Base-by-base conservation (phyloP, 345 rosid species). In the Eutrema heterophyllum region DNA sequence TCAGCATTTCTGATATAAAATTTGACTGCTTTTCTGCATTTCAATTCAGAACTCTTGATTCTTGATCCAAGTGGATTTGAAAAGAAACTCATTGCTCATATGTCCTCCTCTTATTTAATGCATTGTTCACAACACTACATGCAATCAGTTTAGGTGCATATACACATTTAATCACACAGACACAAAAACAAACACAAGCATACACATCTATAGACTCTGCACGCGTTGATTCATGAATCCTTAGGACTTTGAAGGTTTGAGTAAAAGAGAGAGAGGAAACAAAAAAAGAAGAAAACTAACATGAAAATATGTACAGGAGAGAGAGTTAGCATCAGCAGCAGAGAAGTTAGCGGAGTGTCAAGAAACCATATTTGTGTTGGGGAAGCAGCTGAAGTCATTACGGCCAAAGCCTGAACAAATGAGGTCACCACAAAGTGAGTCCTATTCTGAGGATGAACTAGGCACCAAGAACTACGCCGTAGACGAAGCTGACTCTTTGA, bases 331-430 rank as follows among this genome's bases (percentile, higher is more conserved):
- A 3, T 87, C 98, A 41, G 97, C 98, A 9, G 89, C 98, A 7
- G 97, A 88, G 86, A 94, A 90, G 85, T 81, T 91, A 71, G 93
- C 93, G 0, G 96, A 89, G 82, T 94, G 98, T 78, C 98, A 94
- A 66, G 93, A 94, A 81, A 94, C 98, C 40, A 91, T 94, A 80
- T 86, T 86, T 81, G 87, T 94, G 57, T 86, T 94, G 1, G 97
- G 97, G 62, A 91, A 85, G 80, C 98, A 94, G 79, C 70, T 94
- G 68, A 84, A 91, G 30, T 71, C 93, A 24, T 72, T 94, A 24
- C 83, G 77, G 49, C 96, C 95, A 18, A 95, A 83, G 58, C 57
- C 88, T n/a, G 96, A 86, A 33, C 41, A 45, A 21, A 57, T 45
- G 30, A 86, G 76, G 61, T 82, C 86, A 66, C 81, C 86, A 11